Evolutionary conservation across 179 eudicot genomes (phyloP).

Genomic region (Carnegiea gigantea): DNA sequence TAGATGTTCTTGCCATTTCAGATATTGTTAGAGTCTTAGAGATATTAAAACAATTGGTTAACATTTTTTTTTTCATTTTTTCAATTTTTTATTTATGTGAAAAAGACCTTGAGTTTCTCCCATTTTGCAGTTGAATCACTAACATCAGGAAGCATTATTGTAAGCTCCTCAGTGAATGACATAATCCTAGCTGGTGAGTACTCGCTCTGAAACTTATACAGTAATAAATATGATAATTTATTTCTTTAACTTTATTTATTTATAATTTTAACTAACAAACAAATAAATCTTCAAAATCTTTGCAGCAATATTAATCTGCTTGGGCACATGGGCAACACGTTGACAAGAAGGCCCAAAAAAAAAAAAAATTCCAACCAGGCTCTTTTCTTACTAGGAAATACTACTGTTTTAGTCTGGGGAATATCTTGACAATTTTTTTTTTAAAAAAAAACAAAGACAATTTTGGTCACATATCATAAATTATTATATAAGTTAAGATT

Average conservation of each 20-base stretch:
- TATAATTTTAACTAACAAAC: background rate
- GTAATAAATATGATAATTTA: background rate
- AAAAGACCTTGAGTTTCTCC: background rate
- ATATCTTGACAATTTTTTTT: background rate
- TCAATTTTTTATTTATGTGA: background rate
- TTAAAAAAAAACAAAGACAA: background rate
- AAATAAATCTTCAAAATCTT: background rate
- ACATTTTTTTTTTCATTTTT: too few species aligned
- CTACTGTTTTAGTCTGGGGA: background rate
- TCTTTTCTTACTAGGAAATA: background rate
- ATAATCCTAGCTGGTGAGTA: constrained; percentile 1
- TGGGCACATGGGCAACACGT: background rate
- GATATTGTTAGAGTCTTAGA: too few species aligned
- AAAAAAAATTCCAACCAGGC: background rate
- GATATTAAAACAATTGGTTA: too few species aligned
- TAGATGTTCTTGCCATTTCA: too few species aligned
- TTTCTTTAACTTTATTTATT: background rate
- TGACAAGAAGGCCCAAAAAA: background rate
- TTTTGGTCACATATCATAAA: background rate
- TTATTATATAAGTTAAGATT: background rate
- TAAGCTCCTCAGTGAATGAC: background rate
- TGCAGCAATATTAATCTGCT: background rate
- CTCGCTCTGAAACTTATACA: background rate
- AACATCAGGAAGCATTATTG: constrained; percentile 18
- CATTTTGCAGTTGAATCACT: constrained; percentile 28